Evolutionary conservation across 805 yeast genomes (phyloP).

Genomic region (Monosporozyma siamensis): DNA sequence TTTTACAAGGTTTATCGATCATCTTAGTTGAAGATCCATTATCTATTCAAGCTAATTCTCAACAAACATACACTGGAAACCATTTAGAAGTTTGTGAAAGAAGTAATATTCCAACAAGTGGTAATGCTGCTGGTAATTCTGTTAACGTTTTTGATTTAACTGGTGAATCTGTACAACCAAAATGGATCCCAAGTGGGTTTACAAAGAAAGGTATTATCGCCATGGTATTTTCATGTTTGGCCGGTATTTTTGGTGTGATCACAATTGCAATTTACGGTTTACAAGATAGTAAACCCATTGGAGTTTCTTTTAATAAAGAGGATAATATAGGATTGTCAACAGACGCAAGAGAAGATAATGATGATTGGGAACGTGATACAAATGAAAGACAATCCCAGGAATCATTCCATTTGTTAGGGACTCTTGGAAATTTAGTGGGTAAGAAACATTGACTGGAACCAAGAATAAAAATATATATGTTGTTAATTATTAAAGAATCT

Average conservation of each 20-base stretch:
- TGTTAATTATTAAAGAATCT: too few species aligned
- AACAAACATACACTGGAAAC: slow-evolving; percentile 53
- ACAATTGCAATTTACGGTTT: slow-evolving; percentile 78
- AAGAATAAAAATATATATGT: too few species aligned
- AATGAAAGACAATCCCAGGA: neutral
- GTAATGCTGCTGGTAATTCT: slow-evolving; percentile 87
- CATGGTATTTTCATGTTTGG: slow-evolving; percentile 76
- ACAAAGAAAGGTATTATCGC: slow-evolving; percentile 95
- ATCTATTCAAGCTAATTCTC: slow-evolving; percentile 43
- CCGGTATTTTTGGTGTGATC: slow-evolving; percentile 75
- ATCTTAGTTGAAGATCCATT: slow-evolving; percentile 76
- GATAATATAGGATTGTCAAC: neutral
- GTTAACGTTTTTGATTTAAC: slow-evolving; percentile 53
- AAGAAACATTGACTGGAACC: neutral
- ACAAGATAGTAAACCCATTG: slow-evolving; percentile 40
- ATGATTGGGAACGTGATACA: neutral
- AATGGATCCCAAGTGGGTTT: slow-evolving; percentile 74
- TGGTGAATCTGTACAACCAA: slow-evolving; percentile 65
- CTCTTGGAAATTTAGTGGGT: neutral
- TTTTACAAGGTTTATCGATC: slow-evolving; percentile 85
- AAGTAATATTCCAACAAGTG: slow-evolving; percentile 43
- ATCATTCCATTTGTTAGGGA: slow-evolving; percentile 1
- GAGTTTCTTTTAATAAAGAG: neutral
- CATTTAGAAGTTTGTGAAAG: slow-evolving; percentile 52
- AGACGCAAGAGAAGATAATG: neutral